Percentiles rank a stretch among this genome's conserved stretches.
phyloP scores from a whole-genome alignment of 495 filamentous ascomycete species.

The Lasiosphaeria hispida region DNA sequence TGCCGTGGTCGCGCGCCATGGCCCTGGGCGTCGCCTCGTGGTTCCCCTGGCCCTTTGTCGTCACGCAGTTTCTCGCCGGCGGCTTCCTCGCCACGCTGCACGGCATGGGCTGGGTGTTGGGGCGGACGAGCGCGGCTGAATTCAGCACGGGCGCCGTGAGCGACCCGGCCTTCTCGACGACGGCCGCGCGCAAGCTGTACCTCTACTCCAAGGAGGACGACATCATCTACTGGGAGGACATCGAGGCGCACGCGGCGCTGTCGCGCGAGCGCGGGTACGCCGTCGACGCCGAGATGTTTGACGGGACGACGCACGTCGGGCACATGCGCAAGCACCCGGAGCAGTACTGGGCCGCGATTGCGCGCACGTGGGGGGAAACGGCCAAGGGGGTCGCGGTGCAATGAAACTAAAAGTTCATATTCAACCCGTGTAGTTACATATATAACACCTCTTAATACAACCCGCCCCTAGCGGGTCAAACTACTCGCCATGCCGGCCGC shows the following conservation, averaged over 20 bases:
- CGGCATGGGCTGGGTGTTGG: slow-evolving; percentile 30
- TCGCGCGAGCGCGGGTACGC: slow-evolving; percentile 42
- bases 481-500: slow-evolving; percentile 14
- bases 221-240: slow-evolving; percentile 52
- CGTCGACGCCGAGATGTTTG: slow-evolving; percentile 46
- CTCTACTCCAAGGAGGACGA: slow-evolving; percentile 55
- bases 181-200: slow-evolving; percentile 40
- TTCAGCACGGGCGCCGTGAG: slow-evolving; percentile 37
- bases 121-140: slow-evolving; percentile 34
- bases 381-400: neutral
- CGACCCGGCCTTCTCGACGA: slow-evolving; percentile 29
- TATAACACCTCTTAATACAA: too few relatives aligned
- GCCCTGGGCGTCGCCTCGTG: slow-evolving; percentile 43
- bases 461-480: neutral
- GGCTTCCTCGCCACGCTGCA: slow-evolving; percentile 32
- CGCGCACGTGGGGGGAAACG: slow-evolving; percentile 40
- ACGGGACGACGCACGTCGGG: slow-evolving; percentile 53
- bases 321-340: slow-evolving; percentile 53
- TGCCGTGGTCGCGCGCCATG: slow-evolving; percentile 52
- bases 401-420: too few relatives aligned
- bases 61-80: slow-evolving; percentile 43
- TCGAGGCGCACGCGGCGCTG: slow-evolving; percentile 49
- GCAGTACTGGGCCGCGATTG: slow-evolving; percentile 53
- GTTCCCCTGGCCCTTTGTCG: slow-evolving; percentile 44
- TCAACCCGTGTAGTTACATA: too few relatives aligned